Conservation (phyloP, 805 yeast species). For the Lachancea waltii region DNA sequence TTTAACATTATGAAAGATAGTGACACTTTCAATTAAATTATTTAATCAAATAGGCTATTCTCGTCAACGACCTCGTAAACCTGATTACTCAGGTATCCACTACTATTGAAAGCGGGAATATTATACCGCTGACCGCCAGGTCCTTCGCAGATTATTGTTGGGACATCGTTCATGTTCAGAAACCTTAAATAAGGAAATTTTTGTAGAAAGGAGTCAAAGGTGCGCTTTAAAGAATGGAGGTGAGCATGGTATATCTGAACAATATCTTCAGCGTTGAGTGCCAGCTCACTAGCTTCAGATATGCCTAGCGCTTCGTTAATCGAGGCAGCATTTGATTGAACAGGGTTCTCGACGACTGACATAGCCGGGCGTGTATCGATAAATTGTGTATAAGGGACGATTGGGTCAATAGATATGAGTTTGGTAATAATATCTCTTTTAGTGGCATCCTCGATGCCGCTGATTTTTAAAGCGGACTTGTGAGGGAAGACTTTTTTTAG, state of each 20-base stretch:
- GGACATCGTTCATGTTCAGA: conserved; percentile 32
- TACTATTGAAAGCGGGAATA: conserved; percentile 23
- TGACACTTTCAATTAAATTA: background rate
- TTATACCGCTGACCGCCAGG: conserved; percentile 26
- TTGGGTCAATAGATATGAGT: conserved; percentile 27
- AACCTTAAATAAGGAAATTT: conserved; percentile 28
- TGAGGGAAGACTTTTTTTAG: conserved; percentile 28
- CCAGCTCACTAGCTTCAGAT: conserved; percentile 10
- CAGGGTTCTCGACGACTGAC: conserved; percentile 30
- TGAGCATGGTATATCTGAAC: conserved; percentile 29
- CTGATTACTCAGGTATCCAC: conserved; percentile 26
- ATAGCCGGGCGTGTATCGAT: conserved; percentile 34
- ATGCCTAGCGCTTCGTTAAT: conserved; percentile 23
- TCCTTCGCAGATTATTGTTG: conserved; percentile 25
- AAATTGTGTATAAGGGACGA: conserved; percentile 35
- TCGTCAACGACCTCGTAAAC: conserved; percentile 26
- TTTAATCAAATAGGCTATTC: conserved; percentile 23
- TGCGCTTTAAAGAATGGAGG: conserved; percentile 31
- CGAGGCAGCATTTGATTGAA: conserved; percentile 21
- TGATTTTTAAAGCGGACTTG: conserved; percentile 20
- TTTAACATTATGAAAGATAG: too few relatives aligned
- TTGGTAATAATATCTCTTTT: conserved; percentile 28
- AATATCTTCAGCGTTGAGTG: conserved; percentile 25
- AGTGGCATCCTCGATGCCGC: conserved; percentile 19
- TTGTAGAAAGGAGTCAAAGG: conserved; percentile 29